Conservation (phyloP, 768 basidiomycete species). For the Dacryopinax primogenitus region DNA sequence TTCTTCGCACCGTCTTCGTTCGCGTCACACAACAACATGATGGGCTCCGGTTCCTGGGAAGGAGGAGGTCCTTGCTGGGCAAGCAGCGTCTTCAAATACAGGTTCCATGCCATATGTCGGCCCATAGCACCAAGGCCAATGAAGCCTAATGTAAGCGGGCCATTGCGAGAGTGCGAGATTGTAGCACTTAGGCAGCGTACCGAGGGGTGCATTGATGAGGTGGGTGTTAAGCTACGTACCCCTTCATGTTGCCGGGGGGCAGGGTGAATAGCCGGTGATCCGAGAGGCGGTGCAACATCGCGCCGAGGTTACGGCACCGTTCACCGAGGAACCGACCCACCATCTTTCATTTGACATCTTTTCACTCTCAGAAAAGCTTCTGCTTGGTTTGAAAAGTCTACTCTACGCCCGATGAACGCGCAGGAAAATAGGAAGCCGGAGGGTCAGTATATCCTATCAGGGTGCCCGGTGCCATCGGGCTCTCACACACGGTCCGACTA, state of each 20-base stretch:
- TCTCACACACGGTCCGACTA: no score
- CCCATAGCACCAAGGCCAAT: slow-evolving; percentile 86
- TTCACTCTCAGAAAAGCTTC: no score
- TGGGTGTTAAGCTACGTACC: not conserved
- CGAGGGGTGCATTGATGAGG: not conserved
- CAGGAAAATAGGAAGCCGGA: no score
- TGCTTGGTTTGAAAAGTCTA: no score
- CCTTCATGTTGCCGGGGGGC: not conserved
- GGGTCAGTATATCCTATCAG: no score
- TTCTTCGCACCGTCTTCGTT: slow-evolving; percentile 42
- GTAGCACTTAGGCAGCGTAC: not conserved
- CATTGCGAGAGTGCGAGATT: not conserved
- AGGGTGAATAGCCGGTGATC: not conserved
- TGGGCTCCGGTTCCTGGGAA: slow-evolving; percentile 12
- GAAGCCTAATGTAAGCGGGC: slow-evolving; percentile 39
- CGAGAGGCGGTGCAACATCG: not conserved
- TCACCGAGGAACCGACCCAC: no score
- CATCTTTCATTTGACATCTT: no score
- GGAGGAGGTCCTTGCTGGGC: not conserved
- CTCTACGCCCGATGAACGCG: no score
- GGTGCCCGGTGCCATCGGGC: no score
- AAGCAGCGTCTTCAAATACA: slow-evolving; percentile 48
- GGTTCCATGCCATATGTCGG: slow-evolving; percentile 71
- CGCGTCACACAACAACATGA: slow-evolving; percentile 72
- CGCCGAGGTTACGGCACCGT: not conserved